A percentile compares a stretch with the other conserved stretches of the same genome.
phyloP scores from a whole-genome alignment of 2,329 filamentous ascomycete species.

The Stachybotrys elegans region DNA sequence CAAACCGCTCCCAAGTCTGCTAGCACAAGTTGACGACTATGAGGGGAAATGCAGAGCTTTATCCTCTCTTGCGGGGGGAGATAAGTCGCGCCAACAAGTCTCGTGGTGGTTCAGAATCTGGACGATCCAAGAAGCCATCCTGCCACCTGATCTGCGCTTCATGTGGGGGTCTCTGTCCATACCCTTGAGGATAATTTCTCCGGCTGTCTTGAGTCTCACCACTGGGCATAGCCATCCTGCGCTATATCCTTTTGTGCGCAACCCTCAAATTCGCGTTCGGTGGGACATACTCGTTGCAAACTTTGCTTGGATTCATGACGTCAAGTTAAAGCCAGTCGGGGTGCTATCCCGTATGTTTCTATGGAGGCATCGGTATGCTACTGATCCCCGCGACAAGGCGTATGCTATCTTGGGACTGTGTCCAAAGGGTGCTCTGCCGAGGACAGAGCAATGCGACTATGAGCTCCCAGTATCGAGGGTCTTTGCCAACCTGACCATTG shows the following conservation, averaged over 20 bases:
- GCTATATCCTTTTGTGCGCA: not conserved
- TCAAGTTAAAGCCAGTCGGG: not conserved
- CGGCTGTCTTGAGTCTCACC: not conserved
- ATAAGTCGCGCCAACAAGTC: too few species aligned
- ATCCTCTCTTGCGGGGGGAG: not conserved
- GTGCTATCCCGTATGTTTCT: not conserved
- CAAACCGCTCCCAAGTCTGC: not conserved
- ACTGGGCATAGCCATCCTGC: not conserved
- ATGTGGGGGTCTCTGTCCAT: slow-evolving; percentile 1
- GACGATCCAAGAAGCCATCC: slow-evolving; percentile 1
- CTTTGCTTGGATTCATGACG: not conserved
- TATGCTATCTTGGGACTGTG: not conserved
- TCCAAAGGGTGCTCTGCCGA: not conserved
- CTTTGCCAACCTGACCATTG: not conserved
- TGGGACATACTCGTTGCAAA: not conserved
- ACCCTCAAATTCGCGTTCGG: not conserved
- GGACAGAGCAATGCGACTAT: not conserved
- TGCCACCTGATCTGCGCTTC: not conserved
- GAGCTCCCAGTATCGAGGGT: not conserved
- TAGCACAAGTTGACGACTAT: not conserved
- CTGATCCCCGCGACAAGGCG: not conserved
- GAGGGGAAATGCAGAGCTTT: not conserved
- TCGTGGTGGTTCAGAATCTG: not conserved
- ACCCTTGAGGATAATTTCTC: not conserved
- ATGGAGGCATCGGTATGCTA: not conserved